These are phyloP conservation scores for Candida sanyaensis DNA, from an alignment of 1,139 yeast species.

Conservation along the genomic window DNA sequence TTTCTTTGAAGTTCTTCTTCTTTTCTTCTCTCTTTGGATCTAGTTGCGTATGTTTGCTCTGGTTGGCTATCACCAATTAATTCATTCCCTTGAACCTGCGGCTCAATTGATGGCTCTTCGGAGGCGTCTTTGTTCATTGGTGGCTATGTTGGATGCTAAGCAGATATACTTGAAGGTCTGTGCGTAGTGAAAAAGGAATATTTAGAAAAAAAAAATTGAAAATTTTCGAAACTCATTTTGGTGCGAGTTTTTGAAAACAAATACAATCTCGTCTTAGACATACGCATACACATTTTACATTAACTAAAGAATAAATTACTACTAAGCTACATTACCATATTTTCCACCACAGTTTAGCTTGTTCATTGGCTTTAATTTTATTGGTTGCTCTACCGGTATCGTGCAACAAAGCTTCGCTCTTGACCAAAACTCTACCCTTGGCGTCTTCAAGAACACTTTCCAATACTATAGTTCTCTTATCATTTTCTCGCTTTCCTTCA, in stretches of 20 bases:
- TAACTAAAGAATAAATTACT: background rate
- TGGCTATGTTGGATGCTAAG: background rate
- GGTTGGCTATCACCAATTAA: conserved; percentile 8
- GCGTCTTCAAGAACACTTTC: conserved; percentile 37
- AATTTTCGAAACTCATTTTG: too few species aligned
- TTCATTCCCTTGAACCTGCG: conserved; percentile 20
- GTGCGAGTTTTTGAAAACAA: too few species aligned
- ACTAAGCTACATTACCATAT: background rate
- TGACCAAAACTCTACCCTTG: conserved; percentile 38
- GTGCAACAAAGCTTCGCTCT: conserved; percentile 36
- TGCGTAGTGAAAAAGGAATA: too few species aligned
- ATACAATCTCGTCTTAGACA: background rate
- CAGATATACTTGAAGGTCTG: too few species aligned
- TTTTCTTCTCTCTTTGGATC: conserved; percentile 24
- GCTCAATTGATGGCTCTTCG: conserved; percentile 23
- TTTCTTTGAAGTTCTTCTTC: conserved; percentile 17
- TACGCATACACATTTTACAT: too few species aligned
- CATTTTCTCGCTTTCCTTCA: conserved; percentile 23
- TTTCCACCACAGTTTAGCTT: conserved; percentile 10
- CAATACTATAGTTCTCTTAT: conserved; percentile 27
- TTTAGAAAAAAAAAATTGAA: too few species aligned
- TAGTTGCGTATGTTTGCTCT: conserved; percentile 24
- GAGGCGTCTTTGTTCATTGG: conserved; percentile 12
- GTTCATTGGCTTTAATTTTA: conserved; percentile 11
- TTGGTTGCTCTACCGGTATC: conserved; percentile 42